Percentiles rank a stretch among this genome's conserved stretches.
These are phyloP conservation scores for Xylariaceae sp. DNA, from an alignment of 2,329 filamentous ascomycete species.

Conservation along the genomic window DNA sequence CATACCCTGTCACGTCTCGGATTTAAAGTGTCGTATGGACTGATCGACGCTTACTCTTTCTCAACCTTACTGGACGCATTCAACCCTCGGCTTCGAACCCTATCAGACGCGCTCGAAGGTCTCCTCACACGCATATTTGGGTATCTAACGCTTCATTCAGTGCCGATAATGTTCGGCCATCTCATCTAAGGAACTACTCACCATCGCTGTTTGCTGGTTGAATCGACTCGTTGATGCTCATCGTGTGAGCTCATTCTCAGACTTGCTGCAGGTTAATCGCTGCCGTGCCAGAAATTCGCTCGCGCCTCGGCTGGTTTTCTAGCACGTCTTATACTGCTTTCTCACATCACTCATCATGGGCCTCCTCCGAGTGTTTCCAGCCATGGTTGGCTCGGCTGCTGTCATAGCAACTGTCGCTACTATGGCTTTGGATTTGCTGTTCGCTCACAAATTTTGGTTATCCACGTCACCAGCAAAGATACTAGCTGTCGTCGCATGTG, in stretches of 20 bases:
- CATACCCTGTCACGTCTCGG: constrained; percentile 9
- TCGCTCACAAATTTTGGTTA: constrained; percentile 34
- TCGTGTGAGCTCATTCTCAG: background rate
- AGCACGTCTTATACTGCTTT: background rate
- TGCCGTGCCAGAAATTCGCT: background rate
- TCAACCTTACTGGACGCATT: constrained; percentile 4
- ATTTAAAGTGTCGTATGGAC: constrained; percentile 6
- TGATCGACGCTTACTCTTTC: background rate
- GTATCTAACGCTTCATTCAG: background rate
- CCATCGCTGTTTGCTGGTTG: background rate
- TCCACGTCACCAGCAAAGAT: constrained; percentile 31
- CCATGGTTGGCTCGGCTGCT: constrained; percentile 35
- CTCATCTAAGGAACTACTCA: background rate
- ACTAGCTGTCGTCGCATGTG: constrained; percentile 36
- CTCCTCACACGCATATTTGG: background rate
- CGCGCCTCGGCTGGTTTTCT: background rate
- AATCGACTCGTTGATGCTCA: background rate
- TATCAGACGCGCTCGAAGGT: constrained; percentile 3
- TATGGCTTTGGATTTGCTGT: constrained; percentile 37
- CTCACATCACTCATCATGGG: constrained; percentile 30
- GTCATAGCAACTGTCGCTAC: constrained; percentile 37
- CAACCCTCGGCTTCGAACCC: constrained; percentile 13
- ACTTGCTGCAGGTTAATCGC: background rate
- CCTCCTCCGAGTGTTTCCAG: constrained; percentile 33
- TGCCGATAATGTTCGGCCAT: background rate